Base-by-base conservation (phyloP, 2,329 filamentous ascomycete genomes). In the Talaromyces atroroseus region DNA sequence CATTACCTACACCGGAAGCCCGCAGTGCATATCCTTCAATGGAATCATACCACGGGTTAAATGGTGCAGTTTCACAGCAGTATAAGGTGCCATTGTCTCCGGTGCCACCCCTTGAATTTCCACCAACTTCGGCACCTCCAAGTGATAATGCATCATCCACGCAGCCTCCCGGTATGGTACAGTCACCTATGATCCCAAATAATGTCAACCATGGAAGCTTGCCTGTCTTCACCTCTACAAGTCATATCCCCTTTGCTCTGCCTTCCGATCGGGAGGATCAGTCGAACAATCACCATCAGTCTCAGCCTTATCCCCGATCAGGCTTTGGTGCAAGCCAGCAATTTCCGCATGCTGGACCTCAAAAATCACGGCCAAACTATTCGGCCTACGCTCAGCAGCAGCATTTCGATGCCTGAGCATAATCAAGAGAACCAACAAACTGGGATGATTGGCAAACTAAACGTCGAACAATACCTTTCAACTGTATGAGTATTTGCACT, bases 191-290 rank as follows among this genome's bases (percentile, higher is more conserved):
- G 46, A 14, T 10, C 12, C 20, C 54, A 26, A n/a, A 14, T 24
- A 29, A 36, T 16, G 32, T 14, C 32, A 36, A 7, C 32, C 60
- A 26, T 65, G 52, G 45, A 74, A 70, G 75, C 21, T 66, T 82
- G 26, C 79, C 80, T 2, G 68, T 78, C 0, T 80, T 82, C 58
- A 77, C 75, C 18, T 71, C 79, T 0, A 75, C 63, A 42, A 71
- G 72, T 3, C 65, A 68, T 3, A 78, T 78, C 57, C 73, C 71
- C 5, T 78, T 78, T 65, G 70, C 70, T 5, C 18, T 48, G 23
- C 16, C 34, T 34, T 29, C 38, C 16, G 8, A 40, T 14, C 44
- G 20, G 16, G 18, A 6, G 11, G 14, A 29, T 49, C 34, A 48
- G 6, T 26, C 45, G 16, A 10, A 21, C 4, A 14, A 54, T 21